Conservation (phyloP, 768 basidiomycete species). For the Fomitopsis serialis region DNA sequence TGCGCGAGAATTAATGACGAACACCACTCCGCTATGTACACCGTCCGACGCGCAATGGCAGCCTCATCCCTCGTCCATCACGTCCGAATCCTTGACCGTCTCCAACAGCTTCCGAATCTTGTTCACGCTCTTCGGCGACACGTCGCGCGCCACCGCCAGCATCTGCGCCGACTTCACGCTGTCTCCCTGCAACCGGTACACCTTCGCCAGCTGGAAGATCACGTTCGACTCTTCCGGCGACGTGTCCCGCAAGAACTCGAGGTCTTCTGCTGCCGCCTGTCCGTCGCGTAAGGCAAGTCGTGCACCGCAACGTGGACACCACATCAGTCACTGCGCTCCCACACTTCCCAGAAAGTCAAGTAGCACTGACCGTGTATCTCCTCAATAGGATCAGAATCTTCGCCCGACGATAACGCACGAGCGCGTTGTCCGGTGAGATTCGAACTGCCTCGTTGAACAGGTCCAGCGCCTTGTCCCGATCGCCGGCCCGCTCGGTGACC, state of each 20-base stretch:
- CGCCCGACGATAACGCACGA: constrained; percentile 91
- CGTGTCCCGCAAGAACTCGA: constrained; percentile 72
- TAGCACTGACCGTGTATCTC: constrained; percentile 68
- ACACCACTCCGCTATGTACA: constrained; percentile 5
- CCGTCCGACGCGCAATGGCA: neutral
- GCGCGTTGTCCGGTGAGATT: constrained; percentile 81
- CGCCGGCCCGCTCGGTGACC: constrained; percentile 85
- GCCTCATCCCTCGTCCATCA: constrained; percentile 73
- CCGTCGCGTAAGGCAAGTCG: neutral
- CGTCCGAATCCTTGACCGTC: constrained; percentile 57
- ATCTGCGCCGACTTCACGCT: constrained; percentile 74
- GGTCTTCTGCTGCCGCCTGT: constrained; percentile 76
- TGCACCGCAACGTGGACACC: constrained; percentile 8
- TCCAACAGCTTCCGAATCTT: constrained; percentile 80
- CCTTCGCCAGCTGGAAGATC: constrained; percentile 91
- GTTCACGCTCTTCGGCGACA: constrained; percentile 84
- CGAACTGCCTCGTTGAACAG: constrained; percentile 79
- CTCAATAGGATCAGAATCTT: constrained; percentile 84
- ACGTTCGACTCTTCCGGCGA: constrained; percentile 97
- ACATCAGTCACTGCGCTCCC: constrained; percentile 60
- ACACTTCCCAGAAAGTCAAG: constrained; percentile 5
- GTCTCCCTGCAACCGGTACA: constrained; percentile 79
- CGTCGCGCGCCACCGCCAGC: constrained; percentile 88
- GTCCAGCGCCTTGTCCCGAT: constrained; percentile 67
- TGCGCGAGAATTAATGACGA: neutral